These are phyloP conservation scores for Polymyxa betae DNA, from an alignment of 208 protist genomes.

Conservation along the genomic window DNA sequence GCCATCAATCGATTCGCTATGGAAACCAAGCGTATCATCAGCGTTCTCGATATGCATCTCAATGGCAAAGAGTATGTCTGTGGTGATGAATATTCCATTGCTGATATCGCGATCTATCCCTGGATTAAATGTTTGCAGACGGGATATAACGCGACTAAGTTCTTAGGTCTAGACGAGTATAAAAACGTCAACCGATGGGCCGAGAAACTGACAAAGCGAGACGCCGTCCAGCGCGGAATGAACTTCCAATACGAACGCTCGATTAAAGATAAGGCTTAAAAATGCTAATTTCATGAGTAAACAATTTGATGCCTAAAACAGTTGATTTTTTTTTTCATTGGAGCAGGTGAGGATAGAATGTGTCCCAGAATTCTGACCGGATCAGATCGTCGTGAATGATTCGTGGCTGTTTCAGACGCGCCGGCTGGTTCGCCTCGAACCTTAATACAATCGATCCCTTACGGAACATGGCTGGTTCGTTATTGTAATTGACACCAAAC, in stretches of 20 bases:
- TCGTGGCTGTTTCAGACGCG: neutral
- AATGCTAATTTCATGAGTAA: too few species aligned
- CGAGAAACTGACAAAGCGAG: neutral
- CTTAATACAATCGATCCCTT: conserved; percentile 14
- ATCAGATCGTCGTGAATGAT: conserved; percentile 13
- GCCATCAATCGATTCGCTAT: conserved; percentile 67
- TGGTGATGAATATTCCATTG: conserved; percentile 64
- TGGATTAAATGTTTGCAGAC: conserved; percentile 34
- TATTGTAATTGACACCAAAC: conserved; percentile 40
- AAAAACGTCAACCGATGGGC: conserved; percentile 14
- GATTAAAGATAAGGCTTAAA: too few species aligned
- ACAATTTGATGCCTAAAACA: neutral
- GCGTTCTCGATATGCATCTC: conserved; percentile 62
- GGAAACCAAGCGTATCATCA: conserved; percentile 65
- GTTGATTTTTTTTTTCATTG: neutral
- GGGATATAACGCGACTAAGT: conserved; percentile 46
- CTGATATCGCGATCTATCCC: conserved; percentile 66
- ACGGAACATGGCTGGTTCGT: conserved; percentile 40
- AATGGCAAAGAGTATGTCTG: conserved; percentile 50
- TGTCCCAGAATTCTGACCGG: neutral
- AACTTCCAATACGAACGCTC: neutral
- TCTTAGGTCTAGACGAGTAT: conserved; percentile 53
- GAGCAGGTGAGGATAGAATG: neutral
- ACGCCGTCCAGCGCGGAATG: conserved; percentile 1
- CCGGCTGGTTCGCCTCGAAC: neutral